Percentiles rank a stretch among this genome's conserved stretches.
phyloP scores from a whole-genome alignment of 257 asterid species.

The Solanum clarkiae region DNA sequence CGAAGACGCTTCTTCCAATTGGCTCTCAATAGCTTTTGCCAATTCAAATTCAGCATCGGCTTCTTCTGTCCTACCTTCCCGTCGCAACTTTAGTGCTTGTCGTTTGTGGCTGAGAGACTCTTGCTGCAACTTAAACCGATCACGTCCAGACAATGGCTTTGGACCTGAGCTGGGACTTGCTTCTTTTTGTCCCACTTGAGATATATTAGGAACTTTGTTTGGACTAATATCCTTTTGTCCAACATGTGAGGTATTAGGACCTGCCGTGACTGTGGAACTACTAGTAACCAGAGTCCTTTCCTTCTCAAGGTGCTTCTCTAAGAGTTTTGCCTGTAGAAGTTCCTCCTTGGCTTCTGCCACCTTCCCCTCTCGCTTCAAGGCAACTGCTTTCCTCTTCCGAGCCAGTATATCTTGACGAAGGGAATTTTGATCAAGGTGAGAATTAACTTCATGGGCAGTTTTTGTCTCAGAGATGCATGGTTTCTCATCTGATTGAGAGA shows the following conservation, averaged over 20 bases:
- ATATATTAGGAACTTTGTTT: conserved; percentile 15
- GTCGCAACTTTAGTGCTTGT: conserved; percentile 64
- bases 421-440: conserved; percentile 23
- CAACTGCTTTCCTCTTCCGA: conserved; percentile 71
- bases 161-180: conserved; percentile 40
- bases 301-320: conserved; percentile 53
- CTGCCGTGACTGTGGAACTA: conserved; percentile 18
- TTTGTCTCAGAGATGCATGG: conserved; percentile 5
- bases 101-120: conserved; percentile 80
- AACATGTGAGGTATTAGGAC: conserved; percentile 24
- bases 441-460: conserved; percentile 12
- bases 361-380: conserved; percentile 85
- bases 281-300: conserved; percentile 13
- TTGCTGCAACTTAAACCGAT: conserved; percentile 69
- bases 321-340: conserved; percentile 68
- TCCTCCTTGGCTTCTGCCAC: conserved; percentile 92
- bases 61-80: conserved; percentile 76
- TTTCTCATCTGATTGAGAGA: conserved; percentile 15
- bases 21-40: conserved; percentile 73
- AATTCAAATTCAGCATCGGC: conserved; percentile 68
- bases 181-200: conserved; percentile 26
- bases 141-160: conserved; percentile 63
- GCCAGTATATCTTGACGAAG: conserved; percentile 52
- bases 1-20: conserved; percentile 42
- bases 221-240: conserved; percentile 41